Percentiles rank a stretch among this genome's conserved stretches.
phyloP scores from a whole-genome alignment of 345 rosid genomes.

The Hevea brasiliensis region DNA sequence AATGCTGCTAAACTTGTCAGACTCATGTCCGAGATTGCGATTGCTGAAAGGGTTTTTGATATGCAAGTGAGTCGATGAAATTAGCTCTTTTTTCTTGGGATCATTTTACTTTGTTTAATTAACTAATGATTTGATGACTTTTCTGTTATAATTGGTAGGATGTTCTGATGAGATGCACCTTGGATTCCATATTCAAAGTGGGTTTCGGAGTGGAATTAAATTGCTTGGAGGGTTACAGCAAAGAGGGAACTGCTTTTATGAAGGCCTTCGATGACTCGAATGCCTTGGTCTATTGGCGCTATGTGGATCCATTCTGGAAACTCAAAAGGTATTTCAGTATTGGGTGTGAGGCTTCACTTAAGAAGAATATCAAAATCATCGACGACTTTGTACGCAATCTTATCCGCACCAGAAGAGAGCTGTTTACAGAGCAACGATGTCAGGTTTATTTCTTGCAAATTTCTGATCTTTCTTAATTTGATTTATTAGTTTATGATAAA shows the following conservation, averaged over 20 bases:
- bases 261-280: slow-evolving; percentile 70
- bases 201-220: slow-evolving; percentile 71
- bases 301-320: slow-evolving; percentile 68
- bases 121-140: neutral
- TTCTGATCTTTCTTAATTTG: neutral
- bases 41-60: slow-evolving; percentile 44
- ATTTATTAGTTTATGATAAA: neutral
- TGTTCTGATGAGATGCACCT: slow-evolving; percentile 56
- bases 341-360: slow-evolving; percentile 54
- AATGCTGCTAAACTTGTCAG: slow-evolving; percentile 51
- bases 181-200: slow-evolving; percentile 80
- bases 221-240: slow-evolving; percentile 55
- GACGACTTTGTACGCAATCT: slow-evolving; percentile 51
- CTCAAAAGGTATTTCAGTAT: slow-evolving; percentile 53
- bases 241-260: slow-evolving; percentile 50
- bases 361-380: slow-evolving; percentile 44
- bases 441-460: slow-evolving; percentile 31
- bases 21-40: slow-evolving; percentile 32
- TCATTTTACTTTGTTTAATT: neutral
- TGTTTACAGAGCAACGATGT: slow-evolving; percentile 20
- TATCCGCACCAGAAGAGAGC: slow-evolving; percentile 48
- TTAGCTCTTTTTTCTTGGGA: neutral
- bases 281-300: slow-evolving; percentile 51
- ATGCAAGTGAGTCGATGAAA: slow-evolving; percentile 49
- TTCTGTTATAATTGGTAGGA: slow-evolving; percentile 36